phyloP scores from a whole-genome alignment of 306 rosid species.

The Begonia fuchsioides region DNA sequence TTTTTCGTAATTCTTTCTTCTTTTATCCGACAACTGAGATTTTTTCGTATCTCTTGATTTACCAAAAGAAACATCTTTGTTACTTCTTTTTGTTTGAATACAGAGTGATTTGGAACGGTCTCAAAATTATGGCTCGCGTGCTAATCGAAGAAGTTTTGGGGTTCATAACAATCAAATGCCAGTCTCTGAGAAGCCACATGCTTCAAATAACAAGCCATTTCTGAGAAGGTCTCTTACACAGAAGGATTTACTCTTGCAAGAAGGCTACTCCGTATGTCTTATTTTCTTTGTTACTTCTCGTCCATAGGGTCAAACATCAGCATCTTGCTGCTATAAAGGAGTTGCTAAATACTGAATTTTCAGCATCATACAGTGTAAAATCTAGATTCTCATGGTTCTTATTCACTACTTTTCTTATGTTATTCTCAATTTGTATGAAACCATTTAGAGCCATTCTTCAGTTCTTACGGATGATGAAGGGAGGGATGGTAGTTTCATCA shows the following conservation, averaged over 20 bases:
- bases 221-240: conserved; percentile 69
- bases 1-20: too few species aligned
- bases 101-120: conserved; percentile 82
- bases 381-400: background rate
- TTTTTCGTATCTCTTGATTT: too few species aligned
- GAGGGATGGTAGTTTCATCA: conserved; percentile 29
- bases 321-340: too few species aligned
- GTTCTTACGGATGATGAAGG: conserved; percentile 85
- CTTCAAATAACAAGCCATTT: conserved; percentile 40
- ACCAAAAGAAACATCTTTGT: too few species aligned
- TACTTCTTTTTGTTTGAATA: conserved; percentile 6
- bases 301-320: too few species aligned
- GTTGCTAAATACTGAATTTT: too few species aligned
- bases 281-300: background rate
- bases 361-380: background rate
- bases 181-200: conserved; percentile 26
- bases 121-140: conserved; percentile 27
- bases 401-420: background rate
- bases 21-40: too few species aligned
- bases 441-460: conserved; percentile 83
- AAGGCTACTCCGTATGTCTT: conserved; percentile 82
- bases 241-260: conserved; percentile 57
- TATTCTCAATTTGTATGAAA: conserved; percentile 3
- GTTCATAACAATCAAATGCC: conserved; percentile 25
- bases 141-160: conserved; percentile 29